Percentiles rank a stretch among this genome's conserved stretches.
phyloP scores from a whole-genome alignment of 169 alveolate genomes.

The Plasmodium fragile region DNA sequence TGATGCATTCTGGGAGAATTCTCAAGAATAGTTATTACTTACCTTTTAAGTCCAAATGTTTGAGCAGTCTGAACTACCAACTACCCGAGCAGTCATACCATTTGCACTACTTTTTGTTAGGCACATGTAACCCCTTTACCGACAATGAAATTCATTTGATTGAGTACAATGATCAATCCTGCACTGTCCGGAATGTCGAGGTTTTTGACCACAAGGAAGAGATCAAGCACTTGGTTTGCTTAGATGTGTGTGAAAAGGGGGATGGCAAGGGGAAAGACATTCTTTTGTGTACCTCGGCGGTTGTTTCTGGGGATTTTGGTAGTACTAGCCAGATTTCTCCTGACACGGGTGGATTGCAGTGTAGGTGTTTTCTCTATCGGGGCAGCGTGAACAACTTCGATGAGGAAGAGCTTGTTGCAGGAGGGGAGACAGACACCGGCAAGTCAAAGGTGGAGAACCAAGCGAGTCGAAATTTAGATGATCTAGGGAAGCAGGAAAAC shows the following conservation, averaged over 20 bases:
- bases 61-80: conserved; percentile 16
- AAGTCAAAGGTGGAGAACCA: background rate
- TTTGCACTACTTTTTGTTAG: conserved; percentile 54
- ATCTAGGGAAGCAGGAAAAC: background rate
- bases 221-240: conserved; percentile 43
- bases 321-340: background rate
- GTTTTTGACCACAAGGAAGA: conserved; percentile 44
- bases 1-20: conserved; percentile 54
- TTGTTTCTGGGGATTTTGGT: background rate
- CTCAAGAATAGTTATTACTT: conserved; percentile 39
- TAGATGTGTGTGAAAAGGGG: conserved; percentile 35
- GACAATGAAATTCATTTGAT: conserved; percentile 70
- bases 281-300: conserved; percentile 44
- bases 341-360: background rate
- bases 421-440: background rate
- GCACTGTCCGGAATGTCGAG: conserved; percentile 22
- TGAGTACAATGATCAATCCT: conserved; percentile 51
- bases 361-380: conserved; percentile 24
- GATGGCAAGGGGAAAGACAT: conserved; percentile 6
- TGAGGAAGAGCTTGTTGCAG: background rate
- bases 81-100: conserved; percentile 28
- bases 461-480: background rate
- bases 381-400: conserved; percentile 26
- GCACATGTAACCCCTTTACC: conserved; percentile 38
- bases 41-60: conserved; percentile 54